A percentile compares a stretch with the other conserved stretches of the same genome.
Evolutionary conservation across 176 grass and related monocot genomes (phyloP).

Genomic region (Carex scoparia): DNA sequence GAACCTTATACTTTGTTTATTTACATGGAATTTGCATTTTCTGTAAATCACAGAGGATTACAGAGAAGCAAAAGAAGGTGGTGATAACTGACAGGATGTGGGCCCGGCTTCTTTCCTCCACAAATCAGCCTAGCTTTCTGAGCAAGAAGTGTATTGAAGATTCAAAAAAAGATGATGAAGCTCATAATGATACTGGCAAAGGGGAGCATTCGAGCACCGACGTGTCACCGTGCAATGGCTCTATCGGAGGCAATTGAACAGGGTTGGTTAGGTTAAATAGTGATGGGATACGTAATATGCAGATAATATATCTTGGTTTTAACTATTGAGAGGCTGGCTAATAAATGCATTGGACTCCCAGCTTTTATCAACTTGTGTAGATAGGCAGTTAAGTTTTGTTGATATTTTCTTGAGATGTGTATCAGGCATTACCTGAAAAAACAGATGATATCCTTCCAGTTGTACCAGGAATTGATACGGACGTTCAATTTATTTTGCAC

Average conservation of each 20-base stretch:
- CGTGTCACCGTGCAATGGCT: constrained; percentile 31
- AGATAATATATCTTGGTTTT: neutral
- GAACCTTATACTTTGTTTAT: neutral
- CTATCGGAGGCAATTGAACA: constrained; percentile 15
- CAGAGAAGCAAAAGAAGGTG: constrained; percentile 83
- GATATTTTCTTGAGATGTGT: neutral
- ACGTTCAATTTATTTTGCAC: neutral
- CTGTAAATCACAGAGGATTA: constrained; percentile 54
- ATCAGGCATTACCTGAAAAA: neutral
- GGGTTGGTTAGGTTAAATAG: neutral
- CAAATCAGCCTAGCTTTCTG: constrained; percentile 86
- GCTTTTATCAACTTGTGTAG: neutral
- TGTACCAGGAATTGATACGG: neutral
- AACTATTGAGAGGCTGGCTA: neutral
- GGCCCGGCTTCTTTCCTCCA: constrained; percentile 87
- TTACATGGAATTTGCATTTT: neutral
- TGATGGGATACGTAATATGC: neutral
- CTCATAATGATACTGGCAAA: constrained; percentile 6
- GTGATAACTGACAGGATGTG: constrained; percentile 97
- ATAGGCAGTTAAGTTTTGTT: neutral
- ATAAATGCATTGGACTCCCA: neutral
- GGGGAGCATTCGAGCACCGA: constrained; percentile 39
- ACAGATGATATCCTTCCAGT: neutral
- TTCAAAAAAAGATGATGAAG: constrained; percentile 43
- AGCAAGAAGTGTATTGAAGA: constrained; percentile 58